Conservation (phyloP, 2,329 filamentous ascomycete species). For the Eurotiales sp. region DNA sequence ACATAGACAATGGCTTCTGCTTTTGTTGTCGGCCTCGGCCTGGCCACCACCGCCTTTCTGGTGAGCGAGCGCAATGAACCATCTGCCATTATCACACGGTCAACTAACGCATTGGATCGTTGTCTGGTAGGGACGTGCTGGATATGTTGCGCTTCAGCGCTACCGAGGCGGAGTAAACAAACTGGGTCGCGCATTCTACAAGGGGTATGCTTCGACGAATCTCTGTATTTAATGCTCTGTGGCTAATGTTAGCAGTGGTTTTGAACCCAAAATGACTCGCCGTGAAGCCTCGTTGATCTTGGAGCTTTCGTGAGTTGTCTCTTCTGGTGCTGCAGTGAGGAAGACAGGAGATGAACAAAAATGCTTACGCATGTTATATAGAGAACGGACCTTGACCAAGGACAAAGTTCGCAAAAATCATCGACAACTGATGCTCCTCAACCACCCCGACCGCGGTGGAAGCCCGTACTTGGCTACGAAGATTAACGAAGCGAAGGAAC, state of each 20-base stretch:
- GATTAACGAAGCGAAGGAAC: conserved; percentile 97
- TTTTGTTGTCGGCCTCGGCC: conserved; percentile 43
- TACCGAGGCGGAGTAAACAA: conserved; percentile 67
- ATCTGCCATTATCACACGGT: neutral
- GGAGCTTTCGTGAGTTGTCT: conserved; percentile 69
- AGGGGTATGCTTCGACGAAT: conserved; percentile 56
- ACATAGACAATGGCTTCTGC: conserved; percentile 38
- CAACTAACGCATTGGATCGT: conserved; percentile 11
- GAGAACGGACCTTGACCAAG: conserved; percentile 81
- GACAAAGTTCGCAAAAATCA: conserved; percentile 95
- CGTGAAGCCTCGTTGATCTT: conserved; percentile 88
- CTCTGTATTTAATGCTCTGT: neutral
- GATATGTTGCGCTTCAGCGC: conserved; percentile 80
- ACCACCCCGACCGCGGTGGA: conserved; percentile 95
- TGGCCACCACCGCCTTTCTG: conserved; percentile 66
- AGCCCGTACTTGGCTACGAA: conserved; percentile 96
- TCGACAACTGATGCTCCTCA: conserved; percentile 90
- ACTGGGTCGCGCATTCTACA: conserved; percentile 90
- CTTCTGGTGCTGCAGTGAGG: no score
- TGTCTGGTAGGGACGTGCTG: conserved; percentile 78
- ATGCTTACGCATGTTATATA: conserved; percentile 34
- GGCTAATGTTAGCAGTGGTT: conserved; percentile 54
- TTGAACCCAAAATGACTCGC: conserved; percentile 90
- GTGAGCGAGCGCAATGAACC: conserved; percentile 49
- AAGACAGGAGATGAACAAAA: conserved; percentile 13